These are phyloP conservation scores for Starmerella vaccinii DNA, from an alignment of 805 yeast species.

Conservation along the genomic window DNA sequence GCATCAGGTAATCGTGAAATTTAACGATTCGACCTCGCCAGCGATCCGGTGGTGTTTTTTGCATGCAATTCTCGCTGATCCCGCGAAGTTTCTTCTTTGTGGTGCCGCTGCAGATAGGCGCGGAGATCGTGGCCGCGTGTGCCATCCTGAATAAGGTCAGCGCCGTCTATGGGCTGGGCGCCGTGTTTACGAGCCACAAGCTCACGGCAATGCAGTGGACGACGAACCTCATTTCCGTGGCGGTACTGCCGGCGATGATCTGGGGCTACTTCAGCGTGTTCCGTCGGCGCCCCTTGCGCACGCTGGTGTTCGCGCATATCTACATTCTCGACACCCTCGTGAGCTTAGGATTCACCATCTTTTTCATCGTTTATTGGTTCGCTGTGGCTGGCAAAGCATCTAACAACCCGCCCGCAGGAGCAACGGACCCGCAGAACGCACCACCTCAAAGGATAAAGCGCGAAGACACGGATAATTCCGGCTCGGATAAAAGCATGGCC, in stretches of 20 bases:
- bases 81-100: conserved; percentile 52
- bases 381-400: conserved; percentile 26
- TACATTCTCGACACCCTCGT: conserved; percentile 58
- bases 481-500: conserved; percentile 23
- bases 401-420: conserved; percentile 14
- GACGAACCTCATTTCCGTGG: conserved; percentile 55
- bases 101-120: conserved; percentile 77
- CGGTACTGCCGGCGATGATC: conserved; percentile 54
- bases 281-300: conserved; percentile 47
- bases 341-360: conserved; percentile 59
- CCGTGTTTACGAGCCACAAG: conserved; percentile 79
- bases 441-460: background rate
- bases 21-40: background rate
- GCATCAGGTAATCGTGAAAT: conserved; percentile 7
- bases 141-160: conserved; percentile 80
- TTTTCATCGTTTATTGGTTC: conserved; percentile 72
- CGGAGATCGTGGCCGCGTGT: conserved; percentile 65
- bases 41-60: background rate
- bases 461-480: background rate
- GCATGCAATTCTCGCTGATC: conserved; percentile 18
- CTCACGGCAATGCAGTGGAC: conserved; percentile 74
- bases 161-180: conserved; percentile 76
- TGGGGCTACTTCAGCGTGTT: conserved; percentile 45
- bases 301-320: conserved; percentile 52
- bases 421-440: conserved; percentile 4